Evolutionary conservation across 2,329 filamentous ascomycete species (phyloP), one percentile per base, ranked within the genome.

Genomic region (Aspergillus neoniger): DNA sequence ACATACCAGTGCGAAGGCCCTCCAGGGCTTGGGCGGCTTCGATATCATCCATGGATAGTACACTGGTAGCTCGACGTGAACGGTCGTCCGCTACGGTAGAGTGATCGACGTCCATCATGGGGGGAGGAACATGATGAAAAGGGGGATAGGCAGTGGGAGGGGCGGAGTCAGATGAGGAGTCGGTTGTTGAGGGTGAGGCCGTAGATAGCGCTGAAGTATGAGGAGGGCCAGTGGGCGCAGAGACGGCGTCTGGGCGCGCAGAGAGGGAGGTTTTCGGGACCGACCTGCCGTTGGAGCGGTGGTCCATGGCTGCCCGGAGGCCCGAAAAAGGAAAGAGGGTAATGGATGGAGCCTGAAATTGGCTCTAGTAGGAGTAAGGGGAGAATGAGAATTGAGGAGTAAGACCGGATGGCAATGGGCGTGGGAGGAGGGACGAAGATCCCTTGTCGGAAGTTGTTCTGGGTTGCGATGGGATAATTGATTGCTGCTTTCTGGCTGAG

Each of bases 21-120:
- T 90, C 89, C 14, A 93, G 79, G 7, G 90, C 90, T 75, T 92
- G 89, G 30, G 90, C 90, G 23, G 90, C 90, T 66, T 82, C 79
- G 53, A 82, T 74, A 62, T 82, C 80, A 65, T 82, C 79, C 71
- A 80, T 78, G 38, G 80, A 82, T 54, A 81, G 67, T 41, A 80
- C 78, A 67, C 79, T 81, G 59, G 76, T 76, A 41, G 75, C 78
- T 63, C 78, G 76, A 67, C 71, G 76, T 62, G 74, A 74, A 53
- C 79, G 76, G 63, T 79, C 76, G 51, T 78, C 75, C 23, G 70
- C 69, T 23, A 65, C 64, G 60, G 67, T 57, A 60, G 67, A 67
- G 55, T 69, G 70, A 58, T 80, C 78, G 47, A 77, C 64, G 25
- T 80, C 77, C 72, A 79, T 79, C 64, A 73, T 67, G 60, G 67